Base-by-base conservation (phyloP, 1,284 basidiomycete genomes). In the Boletus semigastroideus region DNA sequence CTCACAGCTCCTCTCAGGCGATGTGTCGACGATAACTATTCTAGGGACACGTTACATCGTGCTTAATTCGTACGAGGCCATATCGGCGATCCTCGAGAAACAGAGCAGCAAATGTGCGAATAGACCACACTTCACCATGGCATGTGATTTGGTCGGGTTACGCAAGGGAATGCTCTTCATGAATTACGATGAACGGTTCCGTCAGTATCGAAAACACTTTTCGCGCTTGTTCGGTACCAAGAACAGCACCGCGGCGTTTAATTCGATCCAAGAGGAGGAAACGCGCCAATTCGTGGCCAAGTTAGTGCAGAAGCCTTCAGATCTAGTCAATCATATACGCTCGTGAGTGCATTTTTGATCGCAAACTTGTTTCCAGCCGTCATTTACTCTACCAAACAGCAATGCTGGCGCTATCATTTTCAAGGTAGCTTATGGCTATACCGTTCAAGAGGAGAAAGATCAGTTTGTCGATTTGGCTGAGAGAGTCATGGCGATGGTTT, bases 151-250 rank as follows among this genome's bases (percentile, higher is more conserved):
- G 55, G 51, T 54, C 13, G 69, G 71, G 2, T 55, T 61, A 54
- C 43, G 36, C 4, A 54, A 64, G n/a, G 46, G 36, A 4, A 53
- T 69, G 33, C 42, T 53, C 13, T 59, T 72, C 7, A 33, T 55
- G 0, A 46, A 57, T 17, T 61, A 61, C 38, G 53, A 53, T 10
- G 60, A 64, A n/a, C 59, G 61, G 10, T 56, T 66, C 38, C 54
- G 58, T 1, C 42, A 42, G 12, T 43, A 55, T 27, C 65, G 63
- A 46, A 66, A 49, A 45, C 37, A 40, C 6, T 55, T 71, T 20
- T 58, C 55, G n/a, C 62, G 58, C 7, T 49, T 58, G 7, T 53
- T 73, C n/a, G 70, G 72, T 3, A 65, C 50, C 36, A 62, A 45
- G 38, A 54, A 38, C 4, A 62, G 48, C n/a, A 45, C 58, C 9